These are phyloP conservation scores for Monilinia laxa DNA, from an alignment of 2,329 filamentous ascomycete genomes.

Conservation along the genomic window DNA sequence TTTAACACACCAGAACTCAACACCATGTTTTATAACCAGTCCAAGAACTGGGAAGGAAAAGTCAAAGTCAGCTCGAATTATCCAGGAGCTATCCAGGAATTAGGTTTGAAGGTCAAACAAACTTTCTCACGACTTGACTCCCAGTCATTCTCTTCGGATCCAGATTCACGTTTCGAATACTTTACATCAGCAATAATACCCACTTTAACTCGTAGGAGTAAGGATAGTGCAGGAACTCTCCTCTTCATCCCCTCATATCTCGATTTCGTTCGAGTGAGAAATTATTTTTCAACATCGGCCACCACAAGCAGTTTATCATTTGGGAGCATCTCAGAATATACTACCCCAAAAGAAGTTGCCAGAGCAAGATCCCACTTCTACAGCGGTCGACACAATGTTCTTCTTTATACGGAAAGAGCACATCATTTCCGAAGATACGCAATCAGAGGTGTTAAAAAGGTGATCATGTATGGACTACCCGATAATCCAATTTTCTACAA, in stretches of 20 bases:
- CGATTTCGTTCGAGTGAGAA: constrained; percentile 90
- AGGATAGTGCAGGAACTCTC: constrained; percentile 68
- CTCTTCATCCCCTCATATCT: constrained; percentile 92
- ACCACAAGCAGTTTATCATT: constrained; percentile 62
- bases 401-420: constrained; percentile 92
- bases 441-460: constrained; percentile 74
- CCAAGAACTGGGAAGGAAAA: constrained; percentile 79
- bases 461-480: constrained; percentile 88
- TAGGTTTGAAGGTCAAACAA: constrained; percentile 73
- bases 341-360: constrained; percentile 72
- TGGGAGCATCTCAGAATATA: constrained; percentile 87
- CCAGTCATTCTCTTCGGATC: constrained; percentile 68
- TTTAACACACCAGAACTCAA: constrained; percentile 90
- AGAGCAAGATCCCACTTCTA: constrained; percentile 86
- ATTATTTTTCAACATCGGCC: constrained; percentile 77
- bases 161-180: constrained; percentile 86
- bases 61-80: constrained; percentile 69
- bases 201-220: constrained; percentile 66
- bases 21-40: constrained; percentile 70
- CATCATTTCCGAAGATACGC: constrained; percentile 93
- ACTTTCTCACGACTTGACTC: constrained; percentile 87
- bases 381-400: constrained; percentile 73
- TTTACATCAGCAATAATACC: constrained; percentile 83
- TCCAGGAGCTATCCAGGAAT: constrained; percentile 68
- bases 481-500: constrained; percentile 83